These are phyloP conservation scores for Persicaria maculosa DNA, from an alignment of 148 eudicot genomes.

Conservation along the genomic window DNA sequence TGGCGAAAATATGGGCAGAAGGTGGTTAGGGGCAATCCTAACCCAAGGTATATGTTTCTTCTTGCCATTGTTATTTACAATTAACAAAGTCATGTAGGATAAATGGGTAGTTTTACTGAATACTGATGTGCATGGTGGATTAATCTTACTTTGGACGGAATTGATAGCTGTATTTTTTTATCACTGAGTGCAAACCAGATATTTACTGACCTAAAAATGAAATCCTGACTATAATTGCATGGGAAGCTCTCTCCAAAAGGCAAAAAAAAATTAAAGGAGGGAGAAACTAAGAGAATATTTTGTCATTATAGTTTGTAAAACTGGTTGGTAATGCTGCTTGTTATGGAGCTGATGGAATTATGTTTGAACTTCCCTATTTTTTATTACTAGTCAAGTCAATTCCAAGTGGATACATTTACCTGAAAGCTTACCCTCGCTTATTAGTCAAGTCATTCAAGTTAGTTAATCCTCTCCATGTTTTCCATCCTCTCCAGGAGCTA, in stretches of 20 bases:
- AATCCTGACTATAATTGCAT: too few species aligned
- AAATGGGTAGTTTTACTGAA: conserved; percentile 85
- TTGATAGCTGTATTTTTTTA: too few species aligned
- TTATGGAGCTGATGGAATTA: too few species aligned
- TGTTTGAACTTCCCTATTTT: not conserved
- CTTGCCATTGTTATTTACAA: conserved; percentile 1
- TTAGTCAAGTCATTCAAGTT: conserved; percentile 18
- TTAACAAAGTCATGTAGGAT: conserved; percentile 24
- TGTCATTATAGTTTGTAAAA: too few species aligned
- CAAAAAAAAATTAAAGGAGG: too few species aligned
- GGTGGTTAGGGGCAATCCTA: conserved; percentile 96
- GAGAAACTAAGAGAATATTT: too few species aligned
- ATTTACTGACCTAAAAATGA: too few species aligned
- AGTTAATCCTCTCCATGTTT: not conserved
- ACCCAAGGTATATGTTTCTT: conserved; percentile 59
- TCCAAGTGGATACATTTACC: not conserved
- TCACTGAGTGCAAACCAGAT: too few species aligned
- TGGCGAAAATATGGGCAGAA: conserved; percentile 99
- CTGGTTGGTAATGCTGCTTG: too few species aligned
- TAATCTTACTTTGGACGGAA: too few species aligned
- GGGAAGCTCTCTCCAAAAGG: too few species aligned
- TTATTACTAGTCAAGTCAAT: not conserved
- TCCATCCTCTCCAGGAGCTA: conserved; percentile 12
- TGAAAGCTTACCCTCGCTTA: not conserved
- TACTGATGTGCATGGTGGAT: too few species aligned